Evolutionary conservation across 768 basidiomycete genomes (phyloP).

Genomic region (Coprinopsis strossmayeri): DNA sequence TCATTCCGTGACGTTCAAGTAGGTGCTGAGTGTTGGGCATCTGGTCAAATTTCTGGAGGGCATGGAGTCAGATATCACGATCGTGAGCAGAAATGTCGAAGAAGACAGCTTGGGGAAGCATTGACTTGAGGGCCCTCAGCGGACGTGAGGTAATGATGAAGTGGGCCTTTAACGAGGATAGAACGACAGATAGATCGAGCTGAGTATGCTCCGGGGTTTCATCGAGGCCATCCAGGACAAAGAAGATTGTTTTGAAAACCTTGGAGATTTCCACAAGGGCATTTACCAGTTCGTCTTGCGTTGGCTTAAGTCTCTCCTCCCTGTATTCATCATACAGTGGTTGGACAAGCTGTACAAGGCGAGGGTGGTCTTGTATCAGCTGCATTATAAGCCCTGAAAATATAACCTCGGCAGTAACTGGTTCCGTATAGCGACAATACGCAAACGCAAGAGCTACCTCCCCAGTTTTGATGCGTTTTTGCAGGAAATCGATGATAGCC

Average conservation of each 20-base stretch:
- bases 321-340: not conserved
- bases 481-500: not conserved
- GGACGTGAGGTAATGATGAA: slow-evolving; percentile 1
- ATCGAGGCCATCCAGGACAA: slow-evolving; percentile 4
- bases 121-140: not conserved
- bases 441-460: not conserved
- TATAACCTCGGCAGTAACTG: not conserved
- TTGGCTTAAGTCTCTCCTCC: not conserved
- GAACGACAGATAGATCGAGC: not conserved
- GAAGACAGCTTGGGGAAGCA: not conserved
- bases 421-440: not conserved
- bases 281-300: not conserved
- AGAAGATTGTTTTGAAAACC: not conserved
- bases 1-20: not conserved
- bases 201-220: not conserved
- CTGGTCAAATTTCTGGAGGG: not conserved
- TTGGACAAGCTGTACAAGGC: not conserved
- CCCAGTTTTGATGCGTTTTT: not conserved
- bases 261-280: not conserved
- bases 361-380: not conserved
- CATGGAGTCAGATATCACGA: not conserved
- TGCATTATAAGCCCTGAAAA: not conserved
- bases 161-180: not conserved
- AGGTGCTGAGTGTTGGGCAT: not conserved
- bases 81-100: not conserved